Base-by-base conservation (phyloP, 2,329 filamentous ascomycete genomes). In the Hymenoscyphus infarciens region DNA sequence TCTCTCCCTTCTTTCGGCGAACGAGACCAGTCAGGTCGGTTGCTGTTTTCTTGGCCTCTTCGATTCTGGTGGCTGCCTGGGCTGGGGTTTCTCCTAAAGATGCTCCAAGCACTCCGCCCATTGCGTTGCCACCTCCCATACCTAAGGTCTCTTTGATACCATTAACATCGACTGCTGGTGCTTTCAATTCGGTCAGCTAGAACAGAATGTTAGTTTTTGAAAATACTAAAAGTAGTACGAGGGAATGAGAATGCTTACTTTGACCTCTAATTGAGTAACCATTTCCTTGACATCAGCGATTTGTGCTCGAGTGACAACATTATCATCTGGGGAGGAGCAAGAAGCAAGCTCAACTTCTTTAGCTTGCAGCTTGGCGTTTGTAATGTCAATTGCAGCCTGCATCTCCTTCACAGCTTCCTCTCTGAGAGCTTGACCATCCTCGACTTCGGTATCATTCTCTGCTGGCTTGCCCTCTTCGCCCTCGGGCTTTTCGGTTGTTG, bases 261-360 rank as follows among this genome's bases (percentile, higher is more conserved):
- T 81, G 73, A 88, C 84, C 77, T 92, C 87, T 85, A 95, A 91
- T 68, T 95, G 91, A 60, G 83, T 82, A 56, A 94, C 82, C 68
- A 95, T 86, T 64, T 92, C 88, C 76, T 90, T 90, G 67, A 91
- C 88, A 65, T 95, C 89, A 60, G 80, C 76, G 64, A 95, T 89
- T 64, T 83, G 81, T 65, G 80, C 80, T 69, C 85, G 80, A 52
- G 83, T 83, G 65, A 84, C 72, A 57, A 89, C 87, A 67, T 87
- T 87, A 63, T 90, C 87, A 71, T 89, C 87, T 33, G 85, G 84
- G 61, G 83, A 83, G 60, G 86, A 83, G 64, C 83, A 80, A 31
- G 84, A 83, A 1, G 83, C 81, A 6, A 92, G 79, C 56, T 87
- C 83, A 5, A 86, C 83, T 72, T 91, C 86, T 73, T 90, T 89